Percentiles rank a stretch among this genome's conserved stretches.
These are phyloP conservation scores for Apiospora arundinis DNA, from an alignment of 2,329 filamentous ascomycete genomes.

Conservation along the genomic window DNA sequence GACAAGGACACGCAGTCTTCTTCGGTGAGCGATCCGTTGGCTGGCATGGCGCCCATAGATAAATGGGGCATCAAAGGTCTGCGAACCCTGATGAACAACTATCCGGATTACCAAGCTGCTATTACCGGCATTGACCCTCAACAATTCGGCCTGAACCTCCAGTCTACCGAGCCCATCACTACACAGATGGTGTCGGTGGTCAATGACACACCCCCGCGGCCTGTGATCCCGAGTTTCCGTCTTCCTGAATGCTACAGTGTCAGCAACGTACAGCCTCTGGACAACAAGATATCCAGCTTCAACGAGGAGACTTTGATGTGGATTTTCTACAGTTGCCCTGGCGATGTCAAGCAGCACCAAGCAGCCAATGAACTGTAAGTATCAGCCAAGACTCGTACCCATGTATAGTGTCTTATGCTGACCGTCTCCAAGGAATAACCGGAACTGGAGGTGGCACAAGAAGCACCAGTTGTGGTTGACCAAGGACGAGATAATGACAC, in stretches of 20 bases:
- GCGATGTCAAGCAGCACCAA: slow-evolving; percentile 67
- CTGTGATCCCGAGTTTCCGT: slow-evolving; percentile 61
- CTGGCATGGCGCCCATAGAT: slow-evolving; percentile 66
- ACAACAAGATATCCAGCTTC: slow-evolving; percentile 70
- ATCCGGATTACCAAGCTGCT: slow-evolving; percentile 66
- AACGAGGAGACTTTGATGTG: slow-evolving; percentile 73
- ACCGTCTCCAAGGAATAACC: slow-evolving; percentile 55
- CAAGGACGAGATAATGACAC: slow-evolving; percentile 70
- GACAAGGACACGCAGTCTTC: slow-evolving; percentile 47
- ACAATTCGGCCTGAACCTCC: slow-evolving; percentile 63
- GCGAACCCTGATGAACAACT: slow-evolving; percentile 68
- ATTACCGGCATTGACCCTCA: slow-evolving; percentile 65
- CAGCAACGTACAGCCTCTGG: slow-evolving; percentile 68
- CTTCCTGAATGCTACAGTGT: slow-evolving; percentile 72
- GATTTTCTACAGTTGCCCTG: slow-evolving; percentile 72
- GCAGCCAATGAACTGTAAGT: slow-evolving; percentile 68
- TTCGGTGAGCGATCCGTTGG: slow-evolving; percentile 62
- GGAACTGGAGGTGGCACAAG: slow-evolving; percentile 74
- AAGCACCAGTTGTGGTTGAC: slow-evolving; percentile 71
- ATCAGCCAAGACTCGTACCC: slow-evolving; percentile 2
- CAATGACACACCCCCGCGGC: slow-evolving; percentile 64
- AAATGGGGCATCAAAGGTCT: slow-evolving; percentile 71
- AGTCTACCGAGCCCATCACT: slow-evolving; percentile 62
- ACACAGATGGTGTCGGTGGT: slow-evolving; percentile 67
- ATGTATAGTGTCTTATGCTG: slow-evolving; percentile 24